A percentile compares a stretch with the other conserved stretches of the same genome.
Evolutionary conservation across 208 protist genomes (phyloP).

Genomic region (Spongospora subterranea): DNA sequence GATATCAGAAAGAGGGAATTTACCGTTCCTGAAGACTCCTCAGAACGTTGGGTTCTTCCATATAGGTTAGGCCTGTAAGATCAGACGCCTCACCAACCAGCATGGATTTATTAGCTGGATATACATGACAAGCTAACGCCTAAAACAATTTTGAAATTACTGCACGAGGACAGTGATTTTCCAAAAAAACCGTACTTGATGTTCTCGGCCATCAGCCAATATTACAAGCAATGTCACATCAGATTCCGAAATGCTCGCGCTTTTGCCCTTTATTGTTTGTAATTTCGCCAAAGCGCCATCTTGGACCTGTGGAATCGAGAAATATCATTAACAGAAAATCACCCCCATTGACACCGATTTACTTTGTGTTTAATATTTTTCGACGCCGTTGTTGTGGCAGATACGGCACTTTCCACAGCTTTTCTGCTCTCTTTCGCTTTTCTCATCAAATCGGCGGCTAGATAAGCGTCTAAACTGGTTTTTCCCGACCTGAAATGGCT

Average conservation of each 20-base stretch:
- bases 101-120: slow-evolving; percentile 2
- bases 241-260: not conserved
- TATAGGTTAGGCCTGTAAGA: slow-evolving; percentile 55
- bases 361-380: too few relatives aligned
- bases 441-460: slow-evolving; percentile 38
- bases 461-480: not conserved
- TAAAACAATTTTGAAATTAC: not conserved
- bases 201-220: not conserved
- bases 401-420: not conserved
- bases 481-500: not conserved
- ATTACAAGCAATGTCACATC: not conserved
- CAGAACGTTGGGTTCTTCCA: slow-evolving; percentile 60
- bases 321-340: not conserved
- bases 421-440: slow-evolving; percentile 6
- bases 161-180: not conserved
- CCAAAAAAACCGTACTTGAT: not conserved
- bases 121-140: not conserved
- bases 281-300: slow-evolving; percentile 30
- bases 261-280: not conserved
- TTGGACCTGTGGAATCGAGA: not conserved
- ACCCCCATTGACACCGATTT: not conserved
- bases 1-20: not conserved
- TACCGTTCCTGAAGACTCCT: slow-evolving; percentile 46
- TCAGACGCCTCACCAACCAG: slow-evolving; percentile 51
- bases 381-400: not conserved